Evolutionary conservation across 768 basidiomycete genomes (phyloP), one percentile per base, ranked within the genome.

Genomic region (Boletus subparvulus): DNA sequence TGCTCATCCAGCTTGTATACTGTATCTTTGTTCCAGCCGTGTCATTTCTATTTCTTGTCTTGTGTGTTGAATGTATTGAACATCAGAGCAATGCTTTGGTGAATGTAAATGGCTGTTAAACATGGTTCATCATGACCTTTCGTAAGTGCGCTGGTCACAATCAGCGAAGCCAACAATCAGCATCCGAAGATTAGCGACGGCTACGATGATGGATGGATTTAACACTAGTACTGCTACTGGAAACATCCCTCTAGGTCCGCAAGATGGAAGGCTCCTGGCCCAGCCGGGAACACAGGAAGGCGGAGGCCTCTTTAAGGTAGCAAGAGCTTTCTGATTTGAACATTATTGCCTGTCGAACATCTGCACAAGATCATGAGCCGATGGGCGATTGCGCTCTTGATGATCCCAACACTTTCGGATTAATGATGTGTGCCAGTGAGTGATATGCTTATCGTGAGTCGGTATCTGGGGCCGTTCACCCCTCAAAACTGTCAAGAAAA

Each of bases 341-440:
- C 16, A 19, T 44, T 13, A 54, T 21, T 28, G 16, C 16, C 7
- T 32, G 12, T 42, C 55, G 26, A 67, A 58, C 41, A n/a, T 36
- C 30, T 3, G 26, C 28, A 40, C 35, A 8, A 68, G 63, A 6
- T 19, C 43, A 6, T 46, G 30, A 8, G 65, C 62, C 6, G 28
- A 49, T 39, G 68, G 68, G 36, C 68, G 67, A 16, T 19, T 56
- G 17, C 1, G 0, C 19, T 67, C 60, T n/a, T 59, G 47, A 1
- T 2, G 33, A 47, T 62, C 43, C 67, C 65, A 68, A 32, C 67
- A 68, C 35, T 4, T 43, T 33, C 8, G 45, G 14, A 68, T 69
- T 7, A 59, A 21, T 0, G 26, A 47, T 32, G 17, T 36, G 37
- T 69, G 42, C 54, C 37, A 14, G 3, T 0, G 17, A 14, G 47